These are phyloP conservation scores for Calendula officinalis DNA, from an alignment of 129 eudicot species.

Conservation along the genomic window DNA sequence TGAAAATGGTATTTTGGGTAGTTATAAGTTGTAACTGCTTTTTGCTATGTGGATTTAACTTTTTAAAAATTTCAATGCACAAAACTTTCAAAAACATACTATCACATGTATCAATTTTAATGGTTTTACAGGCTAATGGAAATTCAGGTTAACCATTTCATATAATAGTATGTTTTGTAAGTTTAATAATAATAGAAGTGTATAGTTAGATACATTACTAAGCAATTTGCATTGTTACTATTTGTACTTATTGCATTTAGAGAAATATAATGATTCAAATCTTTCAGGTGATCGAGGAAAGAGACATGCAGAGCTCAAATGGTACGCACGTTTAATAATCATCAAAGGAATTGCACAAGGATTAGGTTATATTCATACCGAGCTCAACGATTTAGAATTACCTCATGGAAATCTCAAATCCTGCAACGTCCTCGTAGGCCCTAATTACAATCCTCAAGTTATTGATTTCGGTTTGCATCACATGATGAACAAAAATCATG, in stretches of 20 bases:
- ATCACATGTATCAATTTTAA: no score
- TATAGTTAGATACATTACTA: no score
- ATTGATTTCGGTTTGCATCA: slow-evolving; percentile 54
- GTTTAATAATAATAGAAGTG: no score
- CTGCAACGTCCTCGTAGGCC: slow-evolving; percentile 59
- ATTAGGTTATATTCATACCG: slow-evolving; percentile 44
- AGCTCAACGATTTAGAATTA: slow-evolving; percentile 42
- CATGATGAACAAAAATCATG: slow-evolving; percentile 35
- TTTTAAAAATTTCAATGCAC: no score
- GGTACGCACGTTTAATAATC: slow-evolving; percentile 58
- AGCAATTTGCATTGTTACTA: no score
- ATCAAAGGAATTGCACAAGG: slow-evolving; percentile 71
- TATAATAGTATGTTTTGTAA: no score
- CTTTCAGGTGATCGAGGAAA: slow-evolving; percentile 54
- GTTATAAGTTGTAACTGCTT: no score
- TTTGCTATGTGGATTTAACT: no score
- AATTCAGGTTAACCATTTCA: no score
- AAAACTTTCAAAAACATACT: no score
- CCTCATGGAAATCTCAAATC: slow-evolving; percentile 93
- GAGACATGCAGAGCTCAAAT: slow-evolving; percentile 52
- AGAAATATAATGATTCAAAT: background rate
- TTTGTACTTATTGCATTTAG: background rate
- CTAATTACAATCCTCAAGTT: slow-evolving; percentile 51
- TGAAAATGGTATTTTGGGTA: no score
- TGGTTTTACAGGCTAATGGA: no score